phyloP scores from a whole-genome alignment of 495 filamentous ascomycete species.

The Aspergillus funiculosus region DNA sequence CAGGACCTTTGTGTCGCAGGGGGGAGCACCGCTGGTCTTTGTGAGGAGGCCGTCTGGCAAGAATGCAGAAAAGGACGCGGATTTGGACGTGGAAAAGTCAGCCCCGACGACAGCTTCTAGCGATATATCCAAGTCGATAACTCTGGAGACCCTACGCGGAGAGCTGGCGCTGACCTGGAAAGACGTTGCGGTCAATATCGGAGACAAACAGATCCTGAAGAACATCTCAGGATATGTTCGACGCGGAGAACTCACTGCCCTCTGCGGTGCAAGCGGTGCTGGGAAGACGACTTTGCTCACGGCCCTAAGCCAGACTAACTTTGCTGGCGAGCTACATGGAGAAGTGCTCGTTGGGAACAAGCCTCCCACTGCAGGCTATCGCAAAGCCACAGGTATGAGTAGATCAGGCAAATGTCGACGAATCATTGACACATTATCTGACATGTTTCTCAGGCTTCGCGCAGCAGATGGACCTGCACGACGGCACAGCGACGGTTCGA shows the following conservation, averaged over 20 bases:
- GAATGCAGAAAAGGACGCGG: neutral
- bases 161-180: slow-evolving; percentile 4
- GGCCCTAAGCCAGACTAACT: slow-evolving; percentile 9
- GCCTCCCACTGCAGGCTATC: slow-evolving; percentile 27
- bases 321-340: slow-evolving; percentile 1
- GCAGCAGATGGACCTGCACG: slow-evolving; percentile 55
- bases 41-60: neutral
- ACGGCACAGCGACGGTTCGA: slow-evolving; percentile 50
- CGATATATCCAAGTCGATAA: neutral
- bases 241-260: slow-evolving; percentile 65
- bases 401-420: neutral
- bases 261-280: slow-evolving; percentile 59
- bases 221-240: slow-evolving; percentile 84
- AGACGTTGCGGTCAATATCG: slow-evolving; percentile 12
- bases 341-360: slow-evolving; percentile 1
- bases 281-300: slow-evolving; percentile 53
- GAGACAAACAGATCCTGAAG: slow-evolving; percentile 51
- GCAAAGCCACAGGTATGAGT: slow-evolving; percentile 56
- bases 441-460: slow-evolving; percentile 57
- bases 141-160: neutral
- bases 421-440: neutral
- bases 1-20: neutral
- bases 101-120: neutral
- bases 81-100: neutral
- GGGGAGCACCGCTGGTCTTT: neutral